These are phyloP conservation scores for Maudiozyma humilis DNA, from an alignment of 1,139 yeast species.

Conservation along the genomic window DNA sequence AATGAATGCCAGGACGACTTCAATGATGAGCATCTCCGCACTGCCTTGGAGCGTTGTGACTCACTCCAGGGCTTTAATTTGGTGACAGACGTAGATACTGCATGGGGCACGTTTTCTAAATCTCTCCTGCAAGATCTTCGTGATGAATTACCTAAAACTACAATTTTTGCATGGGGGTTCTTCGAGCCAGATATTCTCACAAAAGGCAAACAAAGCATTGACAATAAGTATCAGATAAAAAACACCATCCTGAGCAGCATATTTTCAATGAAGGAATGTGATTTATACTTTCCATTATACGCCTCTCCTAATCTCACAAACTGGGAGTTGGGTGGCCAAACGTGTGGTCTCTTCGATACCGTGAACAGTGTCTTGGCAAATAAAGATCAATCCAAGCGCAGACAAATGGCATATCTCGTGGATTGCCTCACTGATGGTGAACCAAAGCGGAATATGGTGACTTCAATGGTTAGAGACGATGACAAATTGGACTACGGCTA, in stretches of 20 bases:
- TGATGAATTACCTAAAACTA: slow-evolving; percentile 66
- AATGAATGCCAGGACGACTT: slow-evolving; percentile 37
- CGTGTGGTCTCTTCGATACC: slow-evolving; percentile 21
- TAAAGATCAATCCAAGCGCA: slow-evolving; percentile 13
- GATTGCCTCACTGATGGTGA: slow-evolving; percentile 19
- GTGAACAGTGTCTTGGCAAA: slow-evolving; percentile 18
- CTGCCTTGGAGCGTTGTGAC: slow-evolving; percentile 71
- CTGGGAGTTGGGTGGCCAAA: slow-evolving; percentile 26
- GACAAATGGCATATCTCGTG: slow-evolving; percentile 17
- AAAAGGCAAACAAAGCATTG: slow-evolving; percentile 8
- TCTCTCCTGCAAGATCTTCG: slow-evolving; percentile 45
- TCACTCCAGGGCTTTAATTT: slow-evolving; percentile 60
- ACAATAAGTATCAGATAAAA: slow-evolving; percentile 5
- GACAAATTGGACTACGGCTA: slow-evolving; percentile 17
- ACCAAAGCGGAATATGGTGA: slow-evolving; percentile 18
- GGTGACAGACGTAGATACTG: slow-evolving; percentile 59
- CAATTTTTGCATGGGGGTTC: slow-evolving; percentile 51
- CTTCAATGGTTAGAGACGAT: slow-evolving; percentile 14
- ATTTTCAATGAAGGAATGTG: slow-evolving; percentile 21
- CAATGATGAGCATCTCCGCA: slow-evolving; percentile 52
- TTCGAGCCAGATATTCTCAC: slow-evolving; percentile 29
- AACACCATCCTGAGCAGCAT: slow-evolving; percentile 26
- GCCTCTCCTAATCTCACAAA: slow-evolving; percentile 15
- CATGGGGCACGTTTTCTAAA: slow-evolving; percentile 77
- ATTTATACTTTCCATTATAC: slow-evolving; percentile 26